phyloP scores from a whole-genome alignment of 2,329 filamentous ascomycete species.

The Sordariomycetes sp. region DNA sequence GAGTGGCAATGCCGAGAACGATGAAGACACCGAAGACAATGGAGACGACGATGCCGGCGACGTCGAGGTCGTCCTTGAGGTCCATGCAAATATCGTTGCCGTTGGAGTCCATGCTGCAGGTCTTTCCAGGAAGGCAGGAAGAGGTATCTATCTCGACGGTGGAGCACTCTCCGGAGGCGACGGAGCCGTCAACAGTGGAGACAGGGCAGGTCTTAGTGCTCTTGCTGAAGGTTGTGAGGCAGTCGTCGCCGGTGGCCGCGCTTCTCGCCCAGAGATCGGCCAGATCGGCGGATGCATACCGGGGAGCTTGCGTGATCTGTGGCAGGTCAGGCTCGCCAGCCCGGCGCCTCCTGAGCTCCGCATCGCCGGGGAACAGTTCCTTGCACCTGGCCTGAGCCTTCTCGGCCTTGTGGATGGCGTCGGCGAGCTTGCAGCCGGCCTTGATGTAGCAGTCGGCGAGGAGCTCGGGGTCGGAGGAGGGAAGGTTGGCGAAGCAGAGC shows the following conservation, averaged over 20 bases:
- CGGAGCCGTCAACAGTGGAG: conserved; percentile 23
- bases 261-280: conserved; percentile 8
- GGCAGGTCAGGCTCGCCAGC: conserved; percentile 4
- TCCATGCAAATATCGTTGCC: conserved; percentile 30
- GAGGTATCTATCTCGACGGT: conserved; percentile 20
- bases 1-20: conserved; percentile 23
- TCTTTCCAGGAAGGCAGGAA: conserved; percentile 31
- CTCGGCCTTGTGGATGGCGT: conserved; percentile 19
- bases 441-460: conserved; percentile 27
- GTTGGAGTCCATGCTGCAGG: conserved; percentile 36
- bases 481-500: conserved; percentile 28
- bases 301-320: conserved; percentile 9
- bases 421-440: conserved; percentile 22
- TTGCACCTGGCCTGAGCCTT: conserved; percentile 21
- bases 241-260: conserved; percentile 16
- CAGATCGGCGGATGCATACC: conserved; percentile 9
- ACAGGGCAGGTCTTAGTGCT: conserved; percentile 28
- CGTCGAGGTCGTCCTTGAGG: conserved; percentile 26
- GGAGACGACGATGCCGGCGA: conserved; percentile 36
- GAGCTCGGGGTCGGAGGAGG: conserved; percentile 18
- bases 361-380: conserved; percentile 11
- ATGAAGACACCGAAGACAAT: conserved; percentile 34
- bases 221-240: conserved; percentile 24
- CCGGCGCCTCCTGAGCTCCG: conserved; percentile 6
- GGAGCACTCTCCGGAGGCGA: conserved; percentile 28